phyloP scores from a whole-genome alignment of 176 grass and related monocot species.

The Triticum aestivum region DNA sequence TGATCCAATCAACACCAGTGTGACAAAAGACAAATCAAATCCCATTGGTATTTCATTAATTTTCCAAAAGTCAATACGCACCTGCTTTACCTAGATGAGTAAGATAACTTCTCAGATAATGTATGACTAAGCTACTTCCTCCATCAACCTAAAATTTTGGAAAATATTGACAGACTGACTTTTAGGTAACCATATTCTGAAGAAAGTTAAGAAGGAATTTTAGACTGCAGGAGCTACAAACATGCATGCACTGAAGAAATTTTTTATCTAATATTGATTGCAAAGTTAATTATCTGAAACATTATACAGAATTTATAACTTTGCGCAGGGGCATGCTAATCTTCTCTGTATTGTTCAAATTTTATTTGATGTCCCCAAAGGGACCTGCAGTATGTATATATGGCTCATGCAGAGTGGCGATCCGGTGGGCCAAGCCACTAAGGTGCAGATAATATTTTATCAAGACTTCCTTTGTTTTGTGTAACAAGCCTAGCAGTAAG shows the following conservation, averaged over 20 bases:
- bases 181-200: not conserved
- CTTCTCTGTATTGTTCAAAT: too few species aligned
- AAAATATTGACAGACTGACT: not conserved
- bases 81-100: not conserved
- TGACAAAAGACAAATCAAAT: not conserved
- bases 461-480: not conserved
- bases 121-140: not conserved
- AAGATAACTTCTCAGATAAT: not conserved
- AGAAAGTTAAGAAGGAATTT: not conserved
- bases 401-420: not conserved
- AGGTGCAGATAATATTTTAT: not conserved
- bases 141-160: not conserved
- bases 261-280: not conserved
- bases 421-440: not conserved
- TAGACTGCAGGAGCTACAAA: not conserved
- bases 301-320: not conserved
- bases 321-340: too few species aligned
- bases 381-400: not conserved
- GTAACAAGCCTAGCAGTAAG: constrained; percentile 6
- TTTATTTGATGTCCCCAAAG: too few species aligned
- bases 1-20: not conserved
- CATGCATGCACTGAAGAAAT: not conserved
- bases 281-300: not conserved
- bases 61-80: not conserved
- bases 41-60: not conserved